These are phyloP conservation scores for Plasmodium coatneyi DNA, from an alignment of 169 alveolate genomes.

Conservation along the genomic window DNA sequence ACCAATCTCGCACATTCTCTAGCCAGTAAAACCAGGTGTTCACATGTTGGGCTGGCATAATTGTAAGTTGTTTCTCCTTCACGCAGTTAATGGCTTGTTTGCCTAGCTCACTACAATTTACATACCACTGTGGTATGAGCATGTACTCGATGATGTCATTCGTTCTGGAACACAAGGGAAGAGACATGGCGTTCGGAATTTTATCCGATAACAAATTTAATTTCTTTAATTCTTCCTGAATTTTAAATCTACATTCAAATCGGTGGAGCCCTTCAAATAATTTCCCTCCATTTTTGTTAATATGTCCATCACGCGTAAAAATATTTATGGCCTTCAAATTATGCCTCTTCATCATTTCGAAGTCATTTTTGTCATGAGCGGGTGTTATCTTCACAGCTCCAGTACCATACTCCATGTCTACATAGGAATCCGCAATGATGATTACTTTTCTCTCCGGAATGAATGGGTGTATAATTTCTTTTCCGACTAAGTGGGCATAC, in stretches of 20 bases:
- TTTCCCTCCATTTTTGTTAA: slow-evolving; percentile 95
- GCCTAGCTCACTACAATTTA: slow-evolving; percentile 96
- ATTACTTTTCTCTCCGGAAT: slow-evolving; percentile 93
- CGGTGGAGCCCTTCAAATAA: slow-evolving; percentile 95
- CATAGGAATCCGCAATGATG: slow-evolving; percentile 96
- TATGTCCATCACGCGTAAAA: slow-evolving; percentile 96
- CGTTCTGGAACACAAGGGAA: slow-evolving; percentile 98
- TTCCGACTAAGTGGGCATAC: slow-evolving; percentile 93
- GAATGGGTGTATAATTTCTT: slow-evolving; percentile 97
- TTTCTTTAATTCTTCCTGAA: slow-evolving; percentile 93
- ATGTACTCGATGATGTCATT: slow-evolving; percentile 98
- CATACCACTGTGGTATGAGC: slow-evolving; percentile 99
- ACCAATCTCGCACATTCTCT: slow-evolving; percentile 99
- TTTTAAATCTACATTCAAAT: slow-evolving; percentile 94
- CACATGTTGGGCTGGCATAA: slow-evolving; percentile 95
- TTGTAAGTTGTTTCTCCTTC: slow-evolving; percentile 91
- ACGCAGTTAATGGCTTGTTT: slow-evolving; percentile 93
- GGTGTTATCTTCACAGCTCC: slow-evolving; percentile 99
- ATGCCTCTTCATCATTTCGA: slow-evolving; percentile 96
- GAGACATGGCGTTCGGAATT: slow-evolving; percentile 93
- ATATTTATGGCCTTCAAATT: slow-evolving; percentile 91
- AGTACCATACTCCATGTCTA: slow-evolving; percentile 98
- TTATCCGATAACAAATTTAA: slow-evolving; percentile 90
- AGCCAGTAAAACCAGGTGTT: slow-evolving; percentile 98
- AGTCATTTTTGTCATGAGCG: slow-evolving; percentile 99